A percentile compares a stretch with the other conserved stretches of the same genome.
These are phyloP conservation scores for Emmonsia crescens DNA, from an alignment of 2,329 filamentous ascomycete genomes.

Conservation along the genomic window DNA sequence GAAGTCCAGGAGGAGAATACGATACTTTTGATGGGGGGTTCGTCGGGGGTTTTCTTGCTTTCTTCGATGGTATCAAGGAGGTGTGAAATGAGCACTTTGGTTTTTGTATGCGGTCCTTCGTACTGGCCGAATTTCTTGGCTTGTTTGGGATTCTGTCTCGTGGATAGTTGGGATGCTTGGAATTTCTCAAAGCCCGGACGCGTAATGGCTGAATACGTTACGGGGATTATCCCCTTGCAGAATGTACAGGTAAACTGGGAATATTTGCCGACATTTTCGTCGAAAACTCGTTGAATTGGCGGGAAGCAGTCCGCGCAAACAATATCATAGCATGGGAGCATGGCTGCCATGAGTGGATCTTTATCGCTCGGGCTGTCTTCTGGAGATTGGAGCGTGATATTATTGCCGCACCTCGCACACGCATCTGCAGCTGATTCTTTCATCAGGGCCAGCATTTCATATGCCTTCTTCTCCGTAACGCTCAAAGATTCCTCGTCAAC, in stretches of 20 bases:
- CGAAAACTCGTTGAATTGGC: slow-evolving; percentile 46
- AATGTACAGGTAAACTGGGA: slow-evolving; percentile 48
- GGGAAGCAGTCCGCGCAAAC: slow-evolving; percentile 66
- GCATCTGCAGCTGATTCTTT: slow-evolving; percentile 66
- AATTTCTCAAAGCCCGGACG: slow-evolving; percentile 43
- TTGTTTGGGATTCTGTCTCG: slow-evolving; percentile 35
- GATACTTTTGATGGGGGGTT: slow-evolving; percentile 79
- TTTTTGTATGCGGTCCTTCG: slow-evolving; percentile 83
- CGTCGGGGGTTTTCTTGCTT: slow-evolving; percentile 39
- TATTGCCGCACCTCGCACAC: slow-evolving; percentile 60
- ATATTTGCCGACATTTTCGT: slow-evolving; percentile 34
- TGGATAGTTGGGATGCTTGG: slow-evolving; percentile 46
- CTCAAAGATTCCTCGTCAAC: slow-evolving; percentile 48
- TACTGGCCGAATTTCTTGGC: slow-evolving; percentile 58
- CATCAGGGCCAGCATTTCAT: slow-evolving; percentile 77
- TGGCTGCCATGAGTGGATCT: slow-evolving; percentile 50
- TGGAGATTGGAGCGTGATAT: slow-evolving; percentile 40
- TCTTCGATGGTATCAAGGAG: slow-evolving; percentile 54
- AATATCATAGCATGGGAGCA: slow-evolving; percentile 81
- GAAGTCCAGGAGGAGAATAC: slow-evolving; percentile 96
- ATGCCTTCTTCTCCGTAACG: slow-evolving; percentile 62
- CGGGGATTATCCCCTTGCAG: slow-evolving; percentile 54
- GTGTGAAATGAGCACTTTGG: slow-evolving; percentile 65
- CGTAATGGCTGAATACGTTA: slow-evolving; percentile 58
- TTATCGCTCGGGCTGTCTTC: slow-evolving; percentile 43